A percentile compares a stretch with the other conserved stretches of the same genome.
phyloP scores from a whole-genome alignment of 2,329 filamentous ascomycete species.

The Biscogniauxia mediterranea region DNA sequence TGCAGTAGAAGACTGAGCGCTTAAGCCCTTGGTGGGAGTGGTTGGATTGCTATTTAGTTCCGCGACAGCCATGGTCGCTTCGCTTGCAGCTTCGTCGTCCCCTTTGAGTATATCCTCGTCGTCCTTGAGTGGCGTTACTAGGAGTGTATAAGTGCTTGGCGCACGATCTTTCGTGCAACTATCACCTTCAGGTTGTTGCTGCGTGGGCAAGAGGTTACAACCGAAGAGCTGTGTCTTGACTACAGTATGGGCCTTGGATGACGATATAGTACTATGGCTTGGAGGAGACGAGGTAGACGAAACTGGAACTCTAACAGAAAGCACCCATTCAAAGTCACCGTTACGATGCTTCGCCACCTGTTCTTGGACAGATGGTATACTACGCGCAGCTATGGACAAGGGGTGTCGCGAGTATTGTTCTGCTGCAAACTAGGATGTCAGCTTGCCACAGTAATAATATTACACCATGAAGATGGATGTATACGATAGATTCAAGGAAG shows the following conservation, averaged over 20 bases:
- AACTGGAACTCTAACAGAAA: slow-evolving; percentile 22
- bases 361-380: slow-evolving; percentile 27
- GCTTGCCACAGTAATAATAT: slow-evolving; percentile 4
- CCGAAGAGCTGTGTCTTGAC: slow-evolving; percentile 40
- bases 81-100: slow-evolving; percentile 8
- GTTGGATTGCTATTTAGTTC: slow-evolving; percentile 11
- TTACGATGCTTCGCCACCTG: slow-evolving; percentile 32
- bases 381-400: slow-evolving; percentile 27
- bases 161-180: slow-evolving; percentile 20
- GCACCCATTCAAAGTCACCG: slow-evolving; percentile 32
- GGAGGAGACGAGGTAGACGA: slow-evolving; percentile 5
- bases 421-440: slow-evolving; percentile 17
- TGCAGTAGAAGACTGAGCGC: slow-evolving; percentile 7
- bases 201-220: slow-evolving; percentile 50
- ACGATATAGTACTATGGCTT: slow-evolving; percentile 9
- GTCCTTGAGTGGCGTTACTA: slow-evolving; percentile 33
- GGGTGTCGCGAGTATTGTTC: slow-evolving; percentile 28
- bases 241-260: slow-evolving; percentile 11
- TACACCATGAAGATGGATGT: background rate
- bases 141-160: slow-evolving; percentile 44
- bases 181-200: slow-evolving; percentile 26
- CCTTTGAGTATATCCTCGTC: slow-evolving; percentile 23
- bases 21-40: slow-evolving; percentile 17
- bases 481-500: background rate
- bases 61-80: slow-evolving; percentile 22